Base-by-base conservation (phyloP, 1,139 yeast genomes). In the Pichia kudriavzevii region DNA sequence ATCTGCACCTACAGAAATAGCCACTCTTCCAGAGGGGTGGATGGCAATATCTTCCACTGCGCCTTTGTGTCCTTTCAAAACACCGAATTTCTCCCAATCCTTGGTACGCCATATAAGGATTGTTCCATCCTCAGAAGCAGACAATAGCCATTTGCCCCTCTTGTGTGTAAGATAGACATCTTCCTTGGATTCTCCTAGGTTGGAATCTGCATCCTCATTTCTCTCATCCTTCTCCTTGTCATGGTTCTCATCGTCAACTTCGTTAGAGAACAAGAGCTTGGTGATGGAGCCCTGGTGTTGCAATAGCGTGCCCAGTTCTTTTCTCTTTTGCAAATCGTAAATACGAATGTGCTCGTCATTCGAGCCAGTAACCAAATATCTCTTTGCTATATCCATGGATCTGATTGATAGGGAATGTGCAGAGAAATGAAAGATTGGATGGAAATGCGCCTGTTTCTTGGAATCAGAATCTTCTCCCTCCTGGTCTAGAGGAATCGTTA, bases 301-400 rank as follows among this genome's bases (percentile, higher is more conserved):
- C 52, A 88, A 64, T 43, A 91, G 63, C 4, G 94, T 83, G 4
- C 98, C 99, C 40, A 91, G 66, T 57, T 93, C 99, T 52, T 87
- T 87, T 53, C 98, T 74, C 58, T 84, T 87, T 52, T 87, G 95
- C 44, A 91, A 66, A 61, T 91, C 99, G 56, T 93, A 91, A 22
- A 91, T 82, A 50, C 94, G 75, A 42, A 91, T 88, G 55, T 87
- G 95, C 58, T 93, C 98, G 57, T 91, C 99, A 55, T 88, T 88
- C 4, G 95, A 80, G 5, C 99, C 99, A 4, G 95, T 82, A 4
- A 85, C 96, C 36, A 91, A 65, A 55, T 85, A 88, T 49, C 96
- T 67, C 49, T 76, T 81, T 19, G 94, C 85, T 21, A 79, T 66
- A 44, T 91, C 96, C 45, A 91, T 67, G 32, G 93, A 72, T 56